A percentile compares a stretch with the other conserved stretches of the same genome.
phyloP scores from a whole-genome alignment of 2,329 filamentous ascomycete genomes.

The Pseudocercospora eumusae region DNA sequence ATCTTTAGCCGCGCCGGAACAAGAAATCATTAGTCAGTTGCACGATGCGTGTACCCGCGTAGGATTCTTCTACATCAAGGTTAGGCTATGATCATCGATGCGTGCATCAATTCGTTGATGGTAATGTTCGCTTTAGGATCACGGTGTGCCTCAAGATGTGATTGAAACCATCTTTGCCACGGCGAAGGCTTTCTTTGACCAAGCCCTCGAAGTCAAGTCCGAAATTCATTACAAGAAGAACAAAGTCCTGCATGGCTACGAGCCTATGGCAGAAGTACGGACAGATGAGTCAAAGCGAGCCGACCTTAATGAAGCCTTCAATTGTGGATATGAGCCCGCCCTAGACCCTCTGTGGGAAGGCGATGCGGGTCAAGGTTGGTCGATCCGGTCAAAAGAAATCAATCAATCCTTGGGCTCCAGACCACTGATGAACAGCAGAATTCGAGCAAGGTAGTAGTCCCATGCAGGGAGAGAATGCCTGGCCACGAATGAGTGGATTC shows the following conservation, averaged over 20 bases:
- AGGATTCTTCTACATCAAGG: conserved; percentile 33
- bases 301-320: conserved; percentile 50
- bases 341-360: conserved; percentile 23
- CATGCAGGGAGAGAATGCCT: conserved; percentile 29
- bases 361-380: conserved; percentile 3
- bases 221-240: conserved; percentile 65
- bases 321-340: conserved; percentile 30
- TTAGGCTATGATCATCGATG: neutral
- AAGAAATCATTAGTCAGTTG: conserved; percentile 24
- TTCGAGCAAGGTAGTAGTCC: conserved; percentile 13
- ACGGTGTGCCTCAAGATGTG: conserved; percentile 60
- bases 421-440: conserved; percentile 10
- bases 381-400: neutral
- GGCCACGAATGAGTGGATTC: conserved; percentile 40
- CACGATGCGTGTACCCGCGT: conserved; percentile 30
- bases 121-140: conserved; percentile 62
- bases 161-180: conserved; percentile 27
- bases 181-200: conserved; percentile 38
- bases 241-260: conserved; percentile 61
- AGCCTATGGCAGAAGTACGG: conserved; percentile 73
- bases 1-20: conserved; percentile 23
- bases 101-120: neutral
- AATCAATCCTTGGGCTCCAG: neutral
- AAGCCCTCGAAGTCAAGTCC: conserved; percentile 52
- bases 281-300: conserved; percentile 56